Base-by-base conservation (phyloP, 495 filamentous ascomycete species). In the Penicillium samsonianum region DNA sequence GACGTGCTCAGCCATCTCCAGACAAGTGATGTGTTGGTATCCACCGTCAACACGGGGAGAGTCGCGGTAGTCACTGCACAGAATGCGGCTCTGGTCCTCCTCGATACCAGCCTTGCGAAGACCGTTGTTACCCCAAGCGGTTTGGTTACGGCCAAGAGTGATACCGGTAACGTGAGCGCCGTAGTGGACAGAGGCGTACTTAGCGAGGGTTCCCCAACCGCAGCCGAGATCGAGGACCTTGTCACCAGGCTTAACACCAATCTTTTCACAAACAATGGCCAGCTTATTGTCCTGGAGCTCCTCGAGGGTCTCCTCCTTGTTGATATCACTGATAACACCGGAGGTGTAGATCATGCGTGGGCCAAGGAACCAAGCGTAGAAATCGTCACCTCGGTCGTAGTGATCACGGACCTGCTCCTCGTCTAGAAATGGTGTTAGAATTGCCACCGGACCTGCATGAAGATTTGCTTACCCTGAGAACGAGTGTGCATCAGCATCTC, bases 1-100 rank as follows among this genome's bases (percentile, higher is more conserved):
- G 51, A 89, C 86, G 64, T 89, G 86, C 69, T 89, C 86, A n/a
- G 85, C 86, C 86, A 89, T 89, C 68, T 89, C 86, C n/a, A 89
- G 76, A 65, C 86, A 89, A 48, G 86, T 89, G 65, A 89, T 88
- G 68, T 87, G 86, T 66, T 84, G 80, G 71, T 85, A 89, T 9
- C 81, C 78, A 50, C 84, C 83, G 19, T 79, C 64, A 10, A 82
- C 78, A n/a, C 80, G 73, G 30, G 82, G 77, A 65, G 87, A 81
- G 65, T 89, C 86, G 57, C 86, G 85, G 76, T 89, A 89, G 71
- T 89, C 86, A 72, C 80, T 77, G 72, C 86, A 89, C 37, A 84
- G 65, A 59, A 89, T 85, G n/a, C 72, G 74, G 70, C 81, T 85
- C 67, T 89, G 86, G 41, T 72, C 70, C 50, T 87, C 84, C n/a